These are phyloP conservation scores for Vaccinium myrtillus DNA, from an alignment of 148 eudicot species.

Conservation along the genomic window DNA sequence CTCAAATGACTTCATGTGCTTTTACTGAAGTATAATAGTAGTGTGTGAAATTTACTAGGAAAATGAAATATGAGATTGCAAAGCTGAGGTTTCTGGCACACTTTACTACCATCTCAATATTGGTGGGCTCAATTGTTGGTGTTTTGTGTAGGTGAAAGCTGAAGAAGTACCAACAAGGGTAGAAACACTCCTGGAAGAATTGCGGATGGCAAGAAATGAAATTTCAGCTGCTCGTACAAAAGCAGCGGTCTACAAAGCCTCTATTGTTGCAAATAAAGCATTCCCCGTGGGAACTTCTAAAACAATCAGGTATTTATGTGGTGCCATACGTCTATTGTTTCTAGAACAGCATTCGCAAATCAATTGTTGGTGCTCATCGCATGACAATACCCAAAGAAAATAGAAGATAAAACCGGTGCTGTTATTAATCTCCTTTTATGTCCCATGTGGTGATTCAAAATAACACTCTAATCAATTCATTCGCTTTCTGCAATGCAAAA, in stretches of 20 bases:
- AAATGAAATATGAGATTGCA: background rate
- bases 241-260: slow-evolving; percentile 84
- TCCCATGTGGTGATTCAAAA: background rate
- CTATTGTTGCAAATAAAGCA: slow-evolving; percentile 54
- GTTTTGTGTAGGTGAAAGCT: slow-evolving; percentile 66
- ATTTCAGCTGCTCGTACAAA: slow-evolving; percentile 77
- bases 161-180: slow-evolving; percentile 86
- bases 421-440: background rate
- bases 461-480: background rate
- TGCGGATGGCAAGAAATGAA: slow-evolving; percentile 73
- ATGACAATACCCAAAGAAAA: background rate
- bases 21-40: background rate
- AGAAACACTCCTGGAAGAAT: slow-evolving; percentile 66
- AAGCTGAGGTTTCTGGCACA: background rate
- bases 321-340: background rate
- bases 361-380: background rate
- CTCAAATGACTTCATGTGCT: background rate
- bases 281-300: slow-evolving; percentile 54
- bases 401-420: background rate
- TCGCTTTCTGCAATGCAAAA: background rate
- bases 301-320: slow-evolving; percentile 47
- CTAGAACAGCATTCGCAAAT: background rate
- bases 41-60: background rate
- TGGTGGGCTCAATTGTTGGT: background rate
- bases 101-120: background rate